Evolutionary conservation across 495 filamentous ascomycete species (phyloP).

Genomic region (Lindgomyces ingoldianus): DNA sequence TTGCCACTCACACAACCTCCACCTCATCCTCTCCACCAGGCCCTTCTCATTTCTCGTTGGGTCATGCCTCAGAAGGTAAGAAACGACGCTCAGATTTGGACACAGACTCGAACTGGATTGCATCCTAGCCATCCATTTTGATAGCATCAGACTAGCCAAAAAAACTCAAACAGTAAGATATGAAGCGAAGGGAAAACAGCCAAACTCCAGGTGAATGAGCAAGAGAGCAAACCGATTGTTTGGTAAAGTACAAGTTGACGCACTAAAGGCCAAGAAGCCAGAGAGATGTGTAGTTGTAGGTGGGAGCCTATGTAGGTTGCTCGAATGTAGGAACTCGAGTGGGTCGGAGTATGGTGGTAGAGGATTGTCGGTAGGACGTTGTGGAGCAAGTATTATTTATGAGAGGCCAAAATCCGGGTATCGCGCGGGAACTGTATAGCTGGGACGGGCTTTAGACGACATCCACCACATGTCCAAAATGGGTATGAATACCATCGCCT

Average conservation of each 20-base stretch:
- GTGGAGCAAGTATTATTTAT: constrained; percentile 20
- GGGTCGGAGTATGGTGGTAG: not conserved
- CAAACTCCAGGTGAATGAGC: not conserved
- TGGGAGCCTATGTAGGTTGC: not conserved
- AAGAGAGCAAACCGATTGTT: not conserved
- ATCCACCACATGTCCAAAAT: not conserved
- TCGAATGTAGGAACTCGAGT: not conserved
- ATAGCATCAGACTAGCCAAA: not conserved
- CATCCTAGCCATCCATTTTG: not conserved
- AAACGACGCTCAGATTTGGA: not conserved
- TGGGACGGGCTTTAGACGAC: constrained; percentile 2
- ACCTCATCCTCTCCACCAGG: not conserved
- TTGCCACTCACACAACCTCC: not conserved
- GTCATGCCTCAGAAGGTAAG: not conserved
- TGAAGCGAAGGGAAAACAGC: not conserved
- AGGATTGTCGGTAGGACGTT: not conserved
- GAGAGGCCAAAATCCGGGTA: constrained; percentile 25
- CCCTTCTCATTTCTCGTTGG: not conserved
- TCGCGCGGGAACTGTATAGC: constrained; percentile 18
- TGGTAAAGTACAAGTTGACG: not conserved
- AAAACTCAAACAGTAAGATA: not conserved
- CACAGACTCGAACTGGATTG: not conserved
- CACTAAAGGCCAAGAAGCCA: not conserved
- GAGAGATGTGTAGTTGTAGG: not conserved
- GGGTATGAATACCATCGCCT: not conserved